These are phyloP conservation scores for Hymenoscyphus albidus DNA, from an alignment of 2,329 filamentous ascomycete species.

Conservation along the genomic window DNA sequence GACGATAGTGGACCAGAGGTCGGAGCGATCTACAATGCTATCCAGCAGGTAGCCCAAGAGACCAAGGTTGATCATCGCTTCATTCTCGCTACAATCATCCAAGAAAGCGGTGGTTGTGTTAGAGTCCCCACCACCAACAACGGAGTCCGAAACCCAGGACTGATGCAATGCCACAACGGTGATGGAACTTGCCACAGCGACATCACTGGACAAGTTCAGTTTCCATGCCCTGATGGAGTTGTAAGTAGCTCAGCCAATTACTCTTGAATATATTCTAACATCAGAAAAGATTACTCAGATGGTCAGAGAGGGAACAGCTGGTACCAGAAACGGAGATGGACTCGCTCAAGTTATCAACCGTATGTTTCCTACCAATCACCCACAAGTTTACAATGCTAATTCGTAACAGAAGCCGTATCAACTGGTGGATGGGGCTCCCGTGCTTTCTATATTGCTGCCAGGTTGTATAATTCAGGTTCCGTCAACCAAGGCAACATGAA, in stretches of 20 bases:
- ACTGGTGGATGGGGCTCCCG: constrained; percentile 28
- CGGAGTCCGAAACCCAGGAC: constrained; percentile 22
- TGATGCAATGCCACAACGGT: constrained; percentile 28
- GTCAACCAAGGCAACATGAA: constrained; percentile 35
- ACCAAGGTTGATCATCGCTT: constrained; percentile 2
- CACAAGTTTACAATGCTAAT: background rate
- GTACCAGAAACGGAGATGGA: constrained; percentile 37
- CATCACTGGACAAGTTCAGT: constrained; percentile 3
- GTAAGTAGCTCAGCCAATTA: background rate
- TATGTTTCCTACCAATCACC: background rate
- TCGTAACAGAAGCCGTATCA: background rate
- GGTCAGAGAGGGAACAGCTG: constrained; percentile 38
- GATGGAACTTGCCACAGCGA: constrained; percentile 14
- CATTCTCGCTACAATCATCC: constrained; percentile 1
- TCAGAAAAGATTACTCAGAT: constrained; percentile 26
- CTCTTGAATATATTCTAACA: background rate
- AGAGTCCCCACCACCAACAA: constrained; percentile 19
- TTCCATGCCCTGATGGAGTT: constrained; percentile 12
- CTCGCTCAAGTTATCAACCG: constrained; percentile 34
- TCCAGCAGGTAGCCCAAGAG: background rate
- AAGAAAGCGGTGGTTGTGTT: constrained; percentile 3
- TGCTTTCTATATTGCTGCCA: constrained; percentile 37
- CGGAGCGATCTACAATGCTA: background rate
- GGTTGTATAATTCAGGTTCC: constrained; percentile 41
- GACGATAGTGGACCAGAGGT: background rate